Base-by-base conservation (phyloP, 257 asterid genomes). In the Verbascum thapsus region DNA sequence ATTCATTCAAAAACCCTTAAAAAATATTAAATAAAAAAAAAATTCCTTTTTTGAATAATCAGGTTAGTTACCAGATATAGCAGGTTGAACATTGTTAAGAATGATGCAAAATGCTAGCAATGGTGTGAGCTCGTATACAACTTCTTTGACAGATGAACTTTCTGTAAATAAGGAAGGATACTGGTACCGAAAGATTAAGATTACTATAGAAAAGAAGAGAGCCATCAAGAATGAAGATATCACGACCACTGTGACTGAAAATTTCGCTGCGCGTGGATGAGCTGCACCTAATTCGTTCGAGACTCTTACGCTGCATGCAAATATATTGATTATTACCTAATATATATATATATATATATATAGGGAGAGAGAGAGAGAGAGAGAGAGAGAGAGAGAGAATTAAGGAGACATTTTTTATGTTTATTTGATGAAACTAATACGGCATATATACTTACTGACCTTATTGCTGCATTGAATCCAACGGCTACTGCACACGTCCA, bases 261-360 rank as follows among this genome's bases (percentile, higher is more conserved):
- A 72, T 52, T 73, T 83, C 1, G 89, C 89, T 0, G 75, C 73
- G 67, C 84, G 67, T 59, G 88, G 86, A 60, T 68, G 83, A 3
- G 69, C 71, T 4, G 88, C 88, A 32, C 88, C 88, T 26, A 83
- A 50, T 67, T 83, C 90, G 51, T 81, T 83, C 6, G 90, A 78
- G 37, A 83, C 87, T 61, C 86, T 78, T 30, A 81, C 86, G 11
- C 86, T 81, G 53, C 67, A 35, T 1, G 9, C 3, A 40, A 6
- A 45, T 39, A 10, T 13, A 35, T 18, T 38, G 6, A 38, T 12
- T n/a, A n/a, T n/a, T n/a, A n/a, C n/a, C n/a, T n/a, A n/a, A n/a
- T n/a, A n/a, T n/a, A n/a, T n/a, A n/a, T n/a, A n/a, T n/a, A n/a
- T n/a, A n/a, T n/a, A n/a, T n/a, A n/a, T n/a, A n/a, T n/a, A n/a